These are phyloP conservation scores for Suillus fuscotomentosus DNA, from an alignment of 768 basidiomycete genomes.

Conservation along the genomic window DNA sequence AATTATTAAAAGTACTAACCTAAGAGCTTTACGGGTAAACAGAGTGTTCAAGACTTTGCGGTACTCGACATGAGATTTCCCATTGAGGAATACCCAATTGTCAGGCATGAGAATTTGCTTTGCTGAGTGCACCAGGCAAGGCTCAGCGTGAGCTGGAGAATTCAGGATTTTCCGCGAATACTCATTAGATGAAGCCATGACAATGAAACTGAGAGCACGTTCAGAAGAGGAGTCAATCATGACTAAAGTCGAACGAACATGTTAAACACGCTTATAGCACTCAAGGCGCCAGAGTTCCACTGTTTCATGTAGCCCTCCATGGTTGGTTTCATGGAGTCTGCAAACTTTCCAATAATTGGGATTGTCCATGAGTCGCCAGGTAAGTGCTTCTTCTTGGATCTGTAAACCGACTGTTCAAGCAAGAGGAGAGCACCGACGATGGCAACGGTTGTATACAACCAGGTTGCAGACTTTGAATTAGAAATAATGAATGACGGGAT, in stretches of 20 bases:
- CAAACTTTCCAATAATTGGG: conserved; percentile 96
- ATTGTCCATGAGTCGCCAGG: conserved; percentile 93
- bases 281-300: conserved; percentile 88
- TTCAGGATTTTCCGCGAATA: conserved; percentile 95
- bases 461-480: conserved; percentile 29
- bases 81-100: conserved; percentile 98
- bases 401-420: conserved; percentile 86
- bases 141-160: conserved; percentile 89
- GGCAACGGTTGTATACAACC: conserved; percentile 70
- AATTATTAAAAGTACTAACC: conserved; percentile 44
- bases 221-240: background rate
- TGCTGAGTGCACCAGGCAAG: conserved; percentile 90
- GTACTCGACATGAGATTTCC: conserved; percentile 91
- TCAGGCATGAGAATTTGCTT: conserved; percentile 82
- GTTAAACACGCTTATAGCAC: conserved; percentile 94
- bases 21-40: conserved; percentile 92
- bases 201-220: conserved; percentile 78
- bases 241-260: conserved; percentile 57
- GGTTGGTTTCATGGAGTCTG: conserved; percentile 87
- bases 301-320: conserved; percentile 90
- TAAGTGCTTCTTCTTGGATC: conserved; percentile 84
- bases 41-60: conserved; percentile 86
- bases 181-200: conserved; percentile 94
- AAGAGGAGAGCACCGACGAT: conserved; percentile 73
- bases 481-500: conserved; percentile 45